Evolutionary conservation across 1,284 basidiomycete species (phyloP).

Genomic region (Grifola frondosa): DNA sequence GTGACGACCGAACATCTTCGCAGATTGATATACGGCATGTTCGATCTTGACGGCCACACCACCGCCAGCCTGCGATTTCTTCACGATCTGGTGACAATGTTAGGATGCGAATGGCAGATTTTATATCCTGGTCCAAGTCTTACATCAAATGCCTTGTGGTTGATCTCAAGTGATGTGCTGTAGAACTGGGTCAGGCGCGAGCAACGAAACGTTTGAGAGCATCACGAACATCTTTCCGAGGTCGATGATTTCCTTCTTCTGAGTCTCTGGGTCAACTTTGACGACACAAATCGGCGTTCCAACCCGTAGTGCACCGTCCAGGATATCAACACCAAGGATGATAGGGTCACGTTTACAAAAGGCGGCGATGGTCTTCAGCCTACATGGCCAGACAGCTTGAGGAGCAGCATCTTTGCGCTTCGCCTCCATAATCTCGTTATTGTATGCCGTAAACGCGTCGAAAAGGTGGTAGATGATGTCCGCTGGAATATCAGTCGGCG

Average conservation of each 20-base stretch:
- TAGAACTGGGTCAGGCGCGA: neutral
- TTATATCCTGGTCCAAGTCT: constrained; percentile 24
- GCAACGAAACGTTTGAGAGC: neutral
- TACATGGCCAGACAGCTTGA: constrained; percentile 96
- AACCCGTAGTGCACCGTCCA: constrained; percentile 90
- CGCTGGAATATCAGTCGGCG: constrained; percentile 45
- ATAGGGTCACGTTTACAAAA: constrained; percentile 98
- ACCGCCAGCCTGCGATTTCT: constrained; percentile 90
- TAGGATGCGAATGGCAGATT: neutral
- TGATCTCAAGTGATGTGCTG: constrained; percentile 94
- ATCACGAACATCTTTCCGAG: constrained; percentile 88
- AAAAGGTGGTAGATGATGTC: constrained; percentile 99
- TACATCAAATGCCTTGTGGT: constrained; percentile 82
- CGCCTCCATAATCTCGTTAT: constrained; percentile 90
- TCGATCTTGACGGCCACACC: constrained; percentile 99
- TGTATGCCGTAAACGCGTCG: constrained; percentile 97
- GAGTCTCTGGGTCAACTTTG: constrained; percentile 81
- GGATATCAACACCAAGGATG: constrained; percentile 95
- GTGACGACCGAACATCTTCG: constrained; percentile 92
- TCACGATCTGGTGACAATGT: constrained; percentile 64
- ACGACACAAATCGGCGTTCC: constrained; percentile 97
- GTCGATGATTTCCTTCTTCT: constrained; percentile 89
- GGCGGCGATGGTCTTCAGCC: constrained; percentile 87
- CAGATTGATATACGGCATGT: constrained; percentile 92
- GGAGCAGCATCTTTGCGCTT: constrained; percentile 91